Conservation (phyloP, 345 rosid genomes). For the Heritiera fomes region DNA sequence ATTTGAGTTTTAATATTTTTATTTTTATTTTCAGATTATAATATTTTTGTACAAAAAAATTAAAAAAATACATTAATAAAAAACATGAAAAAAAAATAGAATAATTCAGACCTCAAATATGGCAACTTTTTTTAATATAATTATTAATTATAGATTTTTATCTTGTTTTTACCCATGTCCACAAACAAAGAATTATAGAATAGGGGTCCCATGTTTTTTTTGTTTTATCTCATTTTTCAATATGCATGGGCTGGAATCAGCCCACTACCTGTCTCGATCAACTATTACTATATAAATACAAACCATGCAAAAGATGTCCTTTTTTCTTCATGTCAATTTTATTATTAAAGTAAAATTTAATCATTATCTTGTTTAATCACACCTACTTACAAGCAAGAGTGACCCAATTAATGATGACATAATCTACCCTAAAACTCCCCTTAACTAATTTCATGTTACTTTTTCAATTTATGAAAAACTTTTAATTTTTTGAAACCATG, state of each 20-base stretch:
- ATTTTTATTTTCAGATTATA: no score
- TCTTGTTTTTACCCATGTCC: background rate
- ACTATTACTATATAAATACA: background rate
- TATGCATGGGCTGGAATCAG: background rate
- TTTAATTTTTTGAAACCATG: background rate
- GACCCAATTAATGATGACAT: background rate
- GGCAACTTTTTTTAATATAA: background rate
- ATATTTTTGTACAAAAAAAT: no score
- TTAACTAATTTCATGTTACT: background rate
- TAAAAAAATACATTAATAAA: background rate
- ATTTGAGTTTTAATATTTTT: no score
- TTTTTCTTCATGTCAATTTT: background rate
- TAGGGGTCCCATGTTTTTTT: background rate
- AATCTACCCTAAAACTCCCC: background rate
- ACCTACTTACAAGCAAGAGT: background rate
- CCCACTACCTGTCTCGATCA: background rate
- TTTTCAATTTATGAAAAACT: background rate
- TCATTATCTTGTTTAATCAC: conserved; percentile 3
- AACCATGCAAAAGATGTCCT: background rate
- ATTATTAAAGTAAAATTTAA: background rate
- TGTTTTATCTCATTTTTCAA: background rate
- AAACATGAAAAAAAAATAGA: background rate
- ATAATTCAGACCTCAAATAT: background rate
- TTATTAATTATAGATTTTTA: background rate
- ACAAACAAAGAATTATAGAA: background rate